These are phyloP conservation scores for Sarocladiaceae sp. DNA, from an alignment of 2,329 filamentous ascomycete genomes.

Conservation along the genomic window DNA sequence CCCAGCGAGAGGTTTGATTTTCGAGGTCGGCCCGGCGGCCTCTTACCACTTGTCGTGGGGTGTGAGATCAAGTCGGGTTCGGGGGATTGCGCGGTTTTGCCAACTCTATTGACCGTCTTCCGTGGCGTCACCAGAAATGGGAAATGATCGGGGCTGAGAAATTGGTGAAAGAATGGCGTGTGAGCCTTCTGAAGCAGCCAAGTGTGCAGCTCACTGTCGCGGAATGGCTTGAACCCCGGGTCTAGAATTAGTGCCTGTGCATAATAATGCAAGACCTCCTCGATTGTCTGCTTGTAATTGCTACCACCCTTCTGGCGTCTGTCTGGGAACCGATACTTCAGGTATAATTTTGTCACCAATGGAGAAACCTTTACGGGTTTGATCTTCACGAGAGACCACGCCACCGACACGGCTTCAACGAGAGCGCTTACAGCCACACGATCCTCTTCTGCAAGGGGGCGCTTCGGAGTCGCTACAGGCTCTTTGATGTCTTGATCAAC, in stretches of 20 bases:
- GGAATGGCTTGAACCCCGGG: slow-evolving; percentile 30
- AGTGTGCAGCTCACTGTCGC: slow-evolving; percentile 23
- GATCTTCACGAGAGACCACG: background rate
- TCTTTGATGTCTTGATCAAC: background rate
- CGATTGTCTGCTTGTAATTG: slow-evolving; percentile 35
- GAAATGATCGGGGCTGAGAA: slow-evolving; percentile 23
- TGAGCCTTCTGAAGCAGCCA: slow-evolving; percentile 28
- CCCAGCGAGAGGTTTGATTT: slow-evolving; percentile 41
- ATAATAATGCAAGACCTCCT: slow-evolving; percentile 42
- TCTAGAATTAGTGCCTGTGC: slow-evolving; percentile 32
- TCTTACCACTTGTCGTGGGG: slow-evolving; percentile 11
- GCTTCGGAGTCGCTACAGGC: background rate
- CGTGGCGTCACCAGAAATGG: slow-evolving; percentile 22
- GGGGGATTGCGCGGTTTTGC: slow-evolving; percentile 7
- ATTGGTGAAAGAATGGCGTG: slow-evolving; percentile 21
- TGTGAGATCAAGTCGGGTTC: background rate
- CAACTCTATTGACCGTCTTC: slow-evolving; percentile 10
- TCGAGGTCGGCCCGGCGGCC: slow-evolving; percentile 31
- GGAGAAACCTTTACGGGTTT: background rate
- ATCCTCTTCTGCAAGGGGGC: background rate
- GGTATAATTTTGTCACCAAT: slow-evolving; percentile 27
- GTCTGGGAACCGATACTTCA: slow-evolving; percentile 25
- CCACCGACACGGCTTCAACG: background rate
- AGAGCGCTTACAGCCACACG: background rate
- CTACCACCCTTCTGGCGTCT: slow-evolving; percentile 14